Evolutionary conservation across 345 rosid species (phyloP).

Genomic region (Eucalyptus marginata): DNA sequence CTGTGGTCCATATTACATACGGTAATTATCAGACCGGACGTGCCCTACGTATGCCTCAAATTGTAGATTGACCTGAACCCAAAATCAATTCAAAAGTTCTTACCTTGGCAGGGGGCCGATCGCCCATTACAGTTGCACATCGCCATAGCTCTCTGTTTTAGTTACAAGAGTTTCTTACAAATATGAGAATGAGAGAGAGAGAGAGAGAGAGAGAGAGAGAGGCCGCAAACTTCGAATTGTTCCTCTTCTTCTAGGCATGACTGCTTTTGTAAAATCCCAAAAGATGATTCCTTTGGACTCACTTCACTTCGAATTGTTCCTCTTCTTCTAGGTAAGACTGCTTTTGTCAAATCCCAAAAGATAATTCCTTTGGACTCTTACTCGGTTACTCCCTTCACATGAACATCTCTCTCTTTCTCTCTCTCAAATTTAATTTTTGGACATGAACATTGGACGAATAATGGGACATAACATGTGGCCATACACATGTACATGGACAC

Average conservation of each 20-base stretch:
- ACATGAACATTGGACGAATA: neutral
- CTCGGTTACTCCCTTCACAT: neutral
- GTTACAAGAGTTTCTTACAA: neutral
- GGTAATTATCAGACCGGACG: neutral
- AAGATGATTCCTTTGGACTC: slow-evolving; percentile 10
- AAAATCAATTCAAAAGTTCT: neutral
- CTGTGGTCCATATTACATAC: neutral
- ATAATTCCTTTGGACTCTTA: slow-evolving; percentile 16
- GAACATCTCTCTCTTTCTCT: neutral
- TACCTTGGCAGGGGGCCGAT: neutral
- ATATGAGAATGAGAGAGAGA: neutral
- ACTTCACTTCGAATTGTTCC: neutral
- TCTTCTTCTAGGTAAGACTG: slow-evolving; percentile 48
- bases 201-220: neutral
- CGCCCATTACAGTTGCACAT: neutral
- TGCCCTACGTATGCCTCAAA: neutral
- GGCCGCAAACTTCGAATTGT: slow-evolving; percentile 69
- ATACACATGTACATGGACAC: neutral
- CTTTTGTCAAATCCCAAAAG: slow-evolving; percentile 16
- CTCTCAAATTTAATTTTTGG: neutral
- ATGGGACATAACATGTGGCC: neutral
- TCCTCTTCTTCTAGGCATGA: slow-evolving; percentile 51
- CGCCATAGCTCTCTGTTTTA: neutral
- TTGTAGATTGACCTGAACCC: neutral
- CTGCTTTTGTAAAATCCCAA: slow-evolving; percentile 28